Conservation (phyloP, 768 basidiomycete genomes). For the Kwoniella pini region DNA sequence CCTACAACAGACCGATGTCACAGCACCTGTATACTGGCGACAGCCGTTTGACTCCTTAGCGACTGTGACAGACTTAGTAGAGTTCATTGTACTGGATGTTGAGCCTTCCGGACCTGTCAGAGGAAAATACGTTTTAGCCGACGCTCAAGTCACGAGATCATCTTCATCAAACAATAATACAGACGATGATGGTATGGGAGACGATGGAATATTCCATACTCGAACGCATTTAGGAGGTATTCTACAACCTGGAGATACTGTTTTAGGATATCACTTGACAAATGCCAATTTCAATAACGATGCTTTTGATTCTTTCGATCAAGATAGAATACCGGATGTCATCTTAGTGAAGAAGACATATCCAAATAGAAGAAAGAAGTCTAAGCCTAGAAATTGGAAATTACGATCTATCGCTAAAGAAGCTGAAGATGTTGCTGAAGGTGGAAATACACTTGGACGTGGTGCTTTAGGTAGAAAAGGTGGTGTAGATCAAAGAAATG, state of each 20-base stretch:
- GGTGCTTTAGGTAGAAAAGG: constrained; percentile 90
- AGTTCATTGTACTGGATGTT: constrained; percentile 92
- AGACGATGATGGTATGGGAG: constrained; percentile 62
- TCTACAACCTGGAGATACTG: constrained; percentile 92
- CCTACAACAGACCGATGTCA: constrained; percentile 77
- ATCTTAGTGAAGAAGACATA: constrained; percentile 94
- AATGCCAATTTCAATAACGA: constrained; percentile 92
- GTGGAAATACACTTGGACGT: constrained; percentile 56
- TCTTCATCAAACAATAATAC: constrained; percentile 63
- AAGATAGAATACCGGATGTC: constrained; percentile 77
- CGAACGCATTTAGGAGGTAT: constrained; percentile 93
- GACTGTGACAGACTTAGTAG: constrained; percentile 77
- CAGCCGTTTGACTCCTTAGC: constrained; percentile 82
- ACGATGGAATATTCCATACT: constrained; percentile 87
- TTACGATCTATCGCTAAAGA: constrained; percentile 87
- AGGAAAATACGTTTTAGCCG: constrained; percentile 80
- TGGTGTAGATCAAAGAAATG: constrained; percentile 84
- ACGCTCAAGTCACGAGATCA: constrained; percentile 80
- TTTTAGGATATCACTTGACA: constrained; percentile 83
- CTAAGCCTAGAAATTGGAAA: constrained; percentile 78
- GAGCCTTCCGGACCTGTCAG: constrained; percentile 73
- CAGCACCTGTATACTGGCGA: constrained; percentile 84
- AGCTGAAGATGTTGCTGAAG: constrained; percentile 71
- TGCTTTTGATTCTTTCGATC: constrained; percentile 68
- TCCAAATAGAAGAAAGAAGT: constrained; percentile 90